Percentiles rank a stretch among this genome's conserved stretches.
Conservation (phyloP, 768 basidiomycete species). For the Boletus rufocinnamomeus region DNA sequence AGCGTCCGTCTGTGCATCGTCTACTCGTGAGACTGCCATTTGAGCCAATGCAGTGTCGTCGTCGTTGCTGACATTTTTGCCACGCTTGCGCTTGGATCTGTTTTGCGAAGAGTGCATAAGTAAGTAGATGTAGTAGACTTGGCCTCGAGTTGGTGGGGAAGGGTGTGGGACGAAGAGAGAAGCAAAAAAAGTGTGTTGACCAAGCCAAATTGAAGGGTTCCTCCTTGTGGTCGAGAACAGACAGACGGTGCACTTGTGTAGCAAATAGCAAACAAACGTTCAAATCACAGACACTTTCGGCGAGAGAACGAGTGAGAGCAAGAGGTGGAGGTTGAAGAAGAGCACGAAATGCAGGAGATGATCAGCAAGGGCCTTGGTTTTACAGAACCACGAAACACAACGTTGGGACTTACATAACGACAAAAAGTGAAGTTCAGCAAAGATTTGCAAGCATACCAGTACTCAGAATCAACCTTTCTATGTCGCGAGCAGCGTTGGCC, state of each 20-base stretch:
- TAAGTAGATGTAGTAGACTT: slow-evolving; percentile 21
- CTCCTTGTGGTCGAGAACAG: slow-evolving; percentile 27
- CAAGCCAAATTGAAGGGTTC: slow-evolving; percentile 32
- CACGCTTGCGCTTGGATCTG: slow-evolving; percentile 53
- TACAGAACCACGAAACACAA: slow-evolving; percentile 25
- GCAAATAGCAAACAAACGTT: slow-evolving; percentile 36
- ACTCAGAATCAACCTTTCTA: slow-evolving; percentile 32
- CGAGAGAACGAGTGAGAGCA: slow-evolving; percentile 22
- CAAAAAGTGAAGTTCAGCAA: slow-evolving; percentile 28
- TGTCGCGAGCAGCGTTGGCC: slow-evolving; percentile 16
- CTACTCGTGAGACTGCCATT: slow-evolving; percentile 46
- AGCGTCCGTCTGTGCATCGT: slow-evolving; percentile 53
- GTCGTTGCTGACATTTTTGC: slow-evolving; percentile 51
- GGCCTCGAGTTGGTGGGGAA: slow-evolving; percentile 22
- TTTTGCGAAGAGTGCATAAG: slow-evolving; percentile 42
- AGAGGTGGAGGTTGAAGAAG: slow-evolving; percentile 23
- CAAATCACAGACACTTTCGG: slow-evolving; percentile 32
- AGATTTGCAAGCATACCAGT: slow-evolving; percentile 34
- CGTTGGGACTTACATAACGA: slow-evolving; percentile 39
- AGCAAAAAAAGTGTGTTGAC: slow-evolving; percentile 32
- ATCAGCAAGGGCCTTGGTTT: slow-evolving; percentile 28
- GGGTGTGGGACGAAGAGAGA: slow-evolving; percentile 23
- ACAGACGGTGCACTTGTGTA: slow-evolving; percentile 21
- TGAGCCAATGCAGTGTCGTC: slow-evolving; percentile 43
- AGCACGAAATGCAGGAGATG: slow-evolving; percentile 16